A percentile compares a stretch with the other conserved stretches of the same genome.
These are phyloP conservation scores for Xylaria castorea DNA, from an alignment of 495 filamentous ascomycete species.

Conservation along the genomic window DNA sequence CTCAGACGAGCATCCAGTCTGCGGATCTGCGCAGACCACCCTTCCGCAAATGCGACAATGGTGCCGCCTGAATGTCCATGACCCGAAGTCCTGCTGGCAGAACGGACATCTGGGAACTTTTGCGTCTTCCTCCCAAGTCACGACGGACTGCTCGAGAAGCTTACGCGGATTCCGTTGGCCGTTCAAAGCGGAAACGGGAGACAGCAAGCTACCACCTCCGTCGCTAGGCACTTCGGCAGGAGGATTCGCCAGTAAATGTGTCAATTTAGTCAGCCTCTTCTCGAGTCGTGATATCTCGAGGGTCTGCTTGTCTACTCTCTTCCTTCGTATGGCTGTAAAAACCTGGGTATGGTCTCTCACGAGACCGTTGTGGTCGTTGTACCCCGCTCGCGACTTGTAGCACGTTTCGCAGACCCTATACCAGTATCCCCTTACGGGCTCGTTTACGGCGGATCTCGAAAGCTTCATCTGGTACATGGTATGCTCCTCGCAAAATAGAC, in stretches of 20 bases:
- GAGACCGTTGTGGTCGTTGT: slow-evolving; percentile 84
- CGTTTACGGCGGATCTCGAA: slow-evolving; percentile 85
- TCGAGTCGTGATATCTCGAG: slow-evolving; percentile 89
- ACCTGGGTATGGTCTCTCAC: slow-evolving; percentile 70
- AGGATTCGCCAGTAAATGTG: slow-evolving; percentile 76
- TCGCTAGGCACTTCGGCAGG: slow-evolving; percentile 61
- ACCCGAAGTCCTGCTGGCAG: slow-evolving; percentile 91
- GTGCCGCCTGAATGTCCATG: slow-evolving; percentile 87
- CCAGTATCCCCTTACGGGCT: slow-evolving; percentile 92
- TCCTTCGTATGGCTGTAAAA: slow-evolving; percentile 73
- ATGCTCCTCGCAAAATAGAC: slow-evolving; percentile 95
- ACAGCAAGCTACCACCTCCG: slow-evolving; percentile 38
- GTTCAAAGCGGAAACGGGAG: slow-evolving; percentile 39
- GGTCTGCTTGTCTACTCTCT: slow-evolving; percentile 79
- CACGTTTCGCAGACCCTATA: slow-evolving; percentile 96
- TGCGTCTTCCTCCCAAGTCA: slow-evolving; percentile 93
- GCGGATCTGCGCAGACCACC: slow-evolving; percentile 87
- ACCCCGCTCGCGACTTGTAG: slow-evolving; percentile 94
- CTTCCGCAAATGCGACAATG: slow-evolving; percentile 93
- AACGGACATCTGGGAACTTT: slow-evolving; percentile 83
- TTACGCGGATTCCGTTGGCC: slow-evolving; percentile 70
- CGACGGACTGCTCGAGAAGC: slow-evolving; percentile 84
- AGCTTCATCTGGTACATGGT: slow-evolving; percentile 99
- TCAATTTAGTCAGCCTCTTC: slow-evolving; percentile 89
- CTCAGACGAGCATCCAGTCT: slow-evolving; percentile 84